Evolutionary conservation across 2,329 filamentous ascomycete genomes (phyloP).

Genomic region (Trichoderma sp.): DNA sequence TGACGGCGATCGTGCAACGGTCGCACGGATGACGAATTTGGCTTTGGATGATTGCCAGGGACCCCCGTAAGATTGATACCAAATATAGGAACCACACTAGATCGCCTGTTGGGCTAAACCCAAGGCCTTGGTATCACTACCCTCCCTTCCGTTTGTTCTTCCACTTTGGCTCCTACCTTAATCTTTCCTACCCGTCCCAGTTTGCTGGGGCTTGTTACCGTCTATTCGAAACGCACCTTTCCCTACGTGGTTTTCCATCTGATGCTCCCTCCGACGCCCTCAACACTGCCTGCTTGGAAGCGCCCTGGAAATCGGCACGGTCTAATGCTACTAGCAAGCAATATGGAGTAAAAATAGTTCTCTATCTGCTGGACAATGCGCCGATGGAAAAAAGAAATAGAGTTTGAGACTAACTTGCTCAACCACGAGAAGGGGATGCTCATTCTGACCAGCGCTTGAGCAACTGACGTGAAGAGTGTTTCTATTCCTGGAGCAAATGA

Average conservation of each 20-base stretch:
- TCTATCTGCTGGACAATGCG: neutral
- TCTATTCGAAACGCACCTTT: neutral
- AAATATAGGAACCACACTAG: slow-evolving; percentile 22
- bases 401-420: neutral
- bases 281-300: slow-evolving; percentile 9
- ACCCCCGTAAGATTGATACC: slow-evolving; percentile 8
- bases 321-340: neutral
- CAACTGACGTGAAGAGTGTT: neutral
- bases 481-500: neutral
- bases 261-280: slow-evolving; percentile 1
- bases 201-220: slow-evolving; percentile 1
- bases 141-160: slow-evolving; percentile 19
- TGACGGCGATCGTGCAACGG: slow-evolving; percentile 20
- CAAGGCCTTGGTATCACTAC: slow-evolving; percentile 22
- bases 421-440: neutral
- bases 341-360: slow-evolving; percentile 11
- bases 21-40: slow-evolving; percentile 19
- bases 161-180: slow-evolving; percentile 14
- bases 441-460: neutral
- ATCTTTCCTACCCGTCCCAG: slow-evolving; percentile 11
- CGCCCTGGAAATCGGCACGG: neutral
- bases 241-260: slow-evolving; percentile 5
- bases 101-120: slow-evolving; percentile 15
- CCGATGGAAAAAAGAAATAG: neutral
- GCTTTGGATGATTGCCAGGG: neutral